Evolutionary conservation across 2,329 filamentous ascomycete species (phyloP).

Genomic region (Botrytis fragariae): DNA sequence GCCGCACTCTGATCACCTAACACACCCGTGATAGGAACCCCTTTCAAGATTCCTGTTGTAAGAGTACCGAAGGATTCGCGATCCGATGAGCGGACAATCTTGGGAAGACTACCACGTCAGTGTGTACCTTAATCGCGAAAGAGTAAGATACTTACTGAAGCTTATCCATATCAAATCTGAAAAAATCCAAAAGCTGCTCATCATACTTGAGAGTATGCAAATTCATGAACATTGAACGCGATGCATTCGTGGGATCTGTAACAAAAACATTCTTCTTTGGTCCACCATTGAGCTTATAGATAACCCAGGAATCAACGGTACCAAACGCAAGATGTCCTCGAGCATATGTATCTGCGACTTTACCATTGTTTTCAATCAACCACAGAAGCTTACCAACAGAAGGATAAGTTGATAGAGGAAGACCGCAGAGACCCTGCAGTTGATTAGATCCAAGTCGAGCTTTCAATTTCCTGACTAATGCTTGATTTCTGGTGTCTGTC

Average conservation of each 20-base stretch:
- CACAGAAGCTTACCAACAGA: conserved; percentile 83
- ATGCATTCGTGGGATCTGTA: conserved; percentile 85
- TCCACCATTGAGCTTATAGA: conserved; percentile 80
- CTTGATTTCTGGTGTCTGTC: conserved; percentile 78
- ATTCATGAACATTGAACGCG: conserved; percentile 93
- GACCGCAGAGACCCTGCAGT: conserved; percentile 68
- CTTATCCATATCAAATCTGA: conserved; percentile 63
- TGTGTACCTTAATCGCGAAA: neutral
- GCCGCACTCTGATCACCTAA: conserved; percentile 80
- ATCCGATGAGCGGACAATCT: conserved; percentile 75
- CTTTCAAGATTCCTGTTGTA: conserved; percentile 59
- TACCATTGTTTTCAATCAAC: conserved; percentile 70
- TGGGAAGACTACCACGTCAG: conserved; percentile 53
- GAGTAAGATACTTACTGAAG: conserved; percentile 7
- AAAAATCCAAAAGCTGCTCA: conserved; percentile 72
- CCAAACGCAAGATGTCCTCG: conserved; percentile 76
- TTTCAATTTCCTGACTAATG: conserved; percentile 74
- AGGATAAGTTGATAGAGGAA: conserved; percentile 85
- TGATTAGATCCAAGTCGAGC: conserved; percentile 63
- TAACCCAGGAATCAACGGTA: conserved; percentile 84
- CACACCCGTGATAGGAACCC: conserved; percentile 70
- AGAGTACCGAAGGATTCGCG: conserved; percentile 65
- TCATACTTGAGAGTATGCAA: conserved; percentile 78
- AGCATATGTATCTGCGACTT: conserved; percentile 72
- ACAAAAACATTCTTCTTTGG: conserved; percentile 65